Evolutionary conservation across 148 eudicot genomes (phyloP).

Genomic region (Simmondsia chinensis): DNA sequence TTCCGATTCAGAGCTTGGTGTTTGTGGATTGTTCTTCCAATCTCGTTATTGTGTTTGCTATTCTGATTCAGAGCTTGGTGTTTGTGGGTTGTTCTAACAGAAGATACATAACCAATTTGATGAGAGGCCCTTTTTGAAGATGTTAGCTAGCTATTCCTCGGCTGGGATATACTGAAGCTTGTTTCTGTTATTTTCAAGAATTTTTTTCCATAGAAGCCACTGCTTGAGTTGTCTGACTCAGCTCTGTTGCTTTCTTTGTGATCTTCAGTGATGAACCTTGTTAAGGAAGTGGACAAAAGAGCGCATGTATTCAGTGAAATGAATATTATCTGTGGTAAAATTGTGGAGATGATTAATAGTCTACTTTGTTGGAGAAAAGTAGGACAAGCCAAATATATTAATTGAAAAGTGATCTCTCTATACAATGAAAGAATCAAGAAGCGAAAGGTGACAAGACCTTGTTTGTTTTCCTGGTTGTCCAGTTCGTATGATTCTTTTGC

Average conservation of each 20-base stretch:
- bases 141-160: too few species aligned
- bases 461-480: slow-evolving; percentile 12
- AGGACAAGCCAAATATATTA: slow-evolving; percentile 5
- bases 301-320: slow-evolving; percentile 5
- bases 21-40: too few species aligned
- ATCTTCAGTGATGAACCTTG: background rate
- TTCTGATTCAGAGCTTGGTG: too few species aligned
- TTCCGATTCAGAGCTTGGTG: too few species aligned
- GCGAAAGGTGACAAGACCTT: slow-evolving; percentile 20
- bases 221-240: slow-evolving; percentile 16
- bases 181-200: too few species aligned
- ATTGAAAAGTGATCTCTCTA: slow-evolving; percentile 20
- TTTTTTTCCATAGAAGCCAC: too few species aligned
- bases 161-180: too few species aligned
- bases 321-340: slow-evolving; percentile 11
- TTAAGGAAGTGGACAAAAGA: slow-evolving; percentile 11
- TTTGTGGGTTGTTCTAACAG: too few species aligned
- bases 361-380: slow-evolving; percentile 11
- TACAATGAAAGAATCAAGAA: slow-evolving; percentile 25
- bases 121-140: too few species aligned
- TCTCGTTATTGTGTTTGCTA: too few species aligned
- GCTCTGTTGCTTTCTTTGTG: slow-evolving; percentile 11
- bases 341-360: slow-evolving; percentile 7
- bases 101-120: too few species aligned
- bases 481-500: slow-evolving; percentile 10